A percentile compares a stretch with the other conserved stretches of the same genome.
Conservation (phyloP, 495 filamentous ascomycete species). For the Neurospora africana region DNA sequence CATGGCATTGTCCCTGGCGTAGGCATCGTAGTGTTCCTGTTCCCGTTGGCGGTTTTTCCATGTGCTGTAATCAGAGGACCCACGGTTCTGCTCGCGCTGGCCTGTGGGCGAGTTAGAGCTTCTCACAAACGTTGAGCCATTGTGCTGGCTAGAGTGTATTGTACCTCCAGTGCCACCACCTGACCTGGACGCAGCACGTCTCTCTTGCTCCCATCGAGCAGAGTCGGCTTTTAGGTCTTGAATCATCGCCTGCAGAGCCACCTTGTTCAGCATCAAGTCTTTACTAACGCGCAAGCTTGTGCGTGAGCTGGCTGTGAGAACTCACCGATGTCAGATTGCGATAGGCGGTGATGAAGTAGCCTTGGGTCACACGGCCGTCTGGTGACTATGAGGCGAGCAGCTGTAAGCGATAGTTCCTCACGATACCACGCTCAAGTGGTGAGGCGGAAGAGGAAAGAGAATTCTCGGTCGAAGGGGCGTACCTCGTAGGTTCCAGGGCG, state of each 20-base stretch:
- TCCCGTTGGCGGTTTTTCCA: conserved; percentile 22
- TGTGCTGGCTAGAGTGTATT: conserved; percentile 42
- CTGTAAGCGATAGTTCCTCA: conserved; percentile 7
- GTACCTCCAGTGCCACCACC: conserved; percentile 46
- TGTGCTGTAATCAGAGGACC: conserved; percentile 19
- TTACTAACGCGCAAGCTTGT: conserved; percentile 1
- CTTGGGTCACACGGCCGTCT: conserved; percentile 48
- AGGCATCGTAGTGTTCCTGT: conserved; percentile 10
- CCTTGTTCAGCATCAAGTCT: conserved; percentile 4
- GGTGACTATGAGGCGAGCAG: conserved; percentile 24
- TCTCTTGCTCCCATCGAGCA: conserved; percentile 67
- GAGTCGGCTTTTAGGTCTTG: conserved; percentile 77
- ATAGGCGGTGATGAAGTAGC: conserved; percentile 81
- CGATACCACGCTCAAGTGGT: conserved; percentile 1
- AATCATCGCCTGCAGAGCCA: conserved; percentile 62
- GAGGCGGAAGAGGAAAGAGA: conserved; percentile 6
- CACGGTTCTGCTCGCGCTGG: conserved; percentile 24
- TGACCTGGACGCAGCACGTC: conserved; percentile 34
- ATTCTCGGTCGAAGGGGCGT: conserved; percentile 19
- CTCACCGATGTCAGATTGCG: conserved; percentile 78
- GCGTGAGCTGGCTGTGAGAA: conserved; percentile 13
- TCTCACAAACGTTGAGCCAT: conserved; percentile 38
- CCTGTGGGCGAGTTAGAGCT: conserved; percentile 48
- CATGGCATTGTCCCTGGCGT: conserved; percentile 14
- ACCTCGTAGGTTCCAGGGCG: conserved; percentile 77